Evolutionary conservation across 192 early-diverging fungal species (phyloP), one percentile per base, ranked within the genome.

Genomic region (Backusella australiensis): DNA sequence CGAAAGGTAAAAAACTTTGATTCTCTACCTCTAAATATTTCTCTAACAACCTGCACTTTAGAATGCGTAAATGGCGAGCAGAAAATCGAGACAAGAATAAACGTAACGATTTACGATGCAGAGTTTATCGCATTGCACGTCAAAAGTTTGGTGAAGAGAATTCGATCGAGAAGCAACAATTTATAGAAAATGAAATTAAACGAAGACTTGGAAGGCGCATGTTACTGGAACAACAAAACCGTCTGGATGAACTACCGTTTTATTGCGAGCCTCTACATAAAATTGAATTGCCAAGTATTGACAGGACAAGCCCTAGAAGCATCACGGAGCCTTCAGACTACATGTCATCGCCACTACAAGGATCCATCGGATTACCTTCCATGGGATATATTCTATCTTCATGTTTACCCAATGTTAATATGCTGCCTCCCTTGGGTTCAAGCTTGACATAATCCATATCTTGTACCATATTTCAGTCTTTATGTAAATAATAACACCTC

Each of bases 81-180:
- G 78, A 76, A 69, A 86, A 86, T 70, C 76, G 82, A 63, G 85
- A 86, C 39, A 86, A 86, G 44, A 86, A 92, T 67, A 81, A 87
- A 12, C 81, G 88, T 34, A 92, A 92, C 41, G 91, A 92, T 39
- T 82, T 92, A 78, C 77, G 91, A 4, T 92, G 91, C 66, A 89
- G 91, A 36, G 91, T 92, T 6, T 92, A 92, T 76, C 86, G 89
- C 2, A 80, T 88, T 75, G 90, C 88, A 3, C 79, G 83, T 0
- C 86, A 85, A 56, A 85, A 83, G 70, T 92, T 88, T 81, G 91
- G 90, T 19, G 86, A 86, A 17, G 85, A 84, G 3, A 86, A 88
- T 26, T 88, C 86, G 11, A 81, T 84, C 0, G 90, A 87, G 65
- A 85, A 88, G 14, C 87, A 90, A 46, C 83, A 86, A 0, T 92